Evolutionary conservation across 2,329 filamentous ascomycete genomes (phyloP), one percentile per base, ranked within the genome.

Genomic region (Trichoderma cornu-damae): DNA sequence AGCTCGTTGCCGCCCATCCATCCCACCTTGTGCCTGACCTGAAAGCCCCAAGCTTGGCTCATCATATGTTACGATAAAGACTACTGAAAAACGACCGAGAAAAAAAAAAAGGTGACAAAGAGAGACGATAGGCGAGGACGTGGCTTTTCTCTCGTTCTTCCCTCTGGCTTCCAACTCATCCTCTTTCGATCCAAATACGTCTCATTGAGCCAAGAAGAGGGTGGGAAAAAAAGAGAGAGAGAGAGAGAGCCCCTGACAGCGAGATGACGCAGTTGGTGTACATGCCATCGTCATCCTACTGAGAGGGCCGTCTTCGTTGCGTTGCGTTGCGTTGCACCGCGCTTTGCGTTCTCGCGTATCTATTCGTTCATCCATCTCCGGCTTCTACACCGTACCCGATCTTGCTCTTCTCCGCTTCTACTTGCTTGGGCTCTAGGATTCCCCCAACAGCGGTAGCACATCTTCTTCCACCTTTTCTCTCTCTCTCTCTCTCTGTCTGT

Each of bases 1-100:
- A 42, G 51, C 43, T 55, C 51, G 51, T 55, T 55, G 51, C 51
- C 51, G 51, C 51, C 51, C 51, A 55, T 55, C 51, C 51, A 47
- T 44, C 51, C 54, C 46, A 57, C 54, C 37, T 57, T 57, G 54
- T 51, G 44, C 42, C 49, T 52, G 37, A 40, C 26, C 38, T 54
- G 16, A 20, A 24, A n/a, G n/a, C n/a, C n/a, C 37, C 24, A 28
- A 43, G 53, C 44, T 37, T 49, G 44, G 52, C 52, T 49, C 20
- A 28, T 46, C 43, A 6, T 26, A 37, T 38, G 44, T 16, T 8
- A 28, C 16, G 12, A 26, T 12, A n/a, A n/a, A n/a, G n/a, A n/a
- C 24, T 18, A 32, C 43, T 44, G n/a, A n/a, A n/a, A n/a, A n/a
- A 44, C 40, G 40, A 43, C 38, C 38, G 8, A 30, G 24, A 8